Evolutionary conservation across 805 yeast species (phyloP), one percentile per base, ranked within the genome.

Genomic region (Cyberlindnera euphorbiae): DNA sequence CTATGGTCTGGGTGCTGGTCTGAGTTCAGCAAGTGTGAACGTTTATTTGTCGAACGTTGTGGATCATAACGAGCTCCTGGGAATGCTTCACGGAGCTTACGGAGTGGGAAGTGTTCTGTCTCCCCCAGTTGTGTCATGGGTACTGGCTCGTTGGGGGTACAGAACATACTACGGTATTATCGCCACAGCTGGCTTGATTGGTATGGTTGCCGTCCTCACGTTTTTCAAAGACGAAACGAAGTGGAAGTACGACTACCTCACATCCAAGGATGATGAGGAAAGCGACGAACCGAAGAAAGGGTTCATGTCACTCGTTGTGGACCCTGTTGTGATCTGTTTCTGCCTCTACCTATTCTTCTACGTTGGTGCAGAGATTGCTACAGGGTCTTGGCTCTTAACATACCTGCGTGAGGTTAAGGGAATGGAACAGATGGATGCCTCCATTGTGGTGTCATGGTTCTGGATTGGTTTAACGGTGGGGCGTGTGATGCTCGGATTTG

Each of bases 401-500:
- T 82, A 71, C 49, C 58, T 82, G 37, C 62, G 77, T 28, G 71
- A 68, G 18, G 71, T 76, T 34, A 69, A 82, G 39, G 58, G 66
- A n/a, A 77, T 77, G 13, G 60, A 64, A 32, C 62, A 62, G 22
- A 47, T 62, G 1, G 53, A 62, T 13, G 72, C 77, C 52, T 81
- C 87, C 7, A 78, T 74, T 48, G 75, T 79, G 10, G 76, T 82
- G 0, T 71, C 86, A 4, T 80, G 84, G 12, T 81, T 71, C 51
- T 82, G 88, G 88, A 69, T 71, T 17, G 90, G 90, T 0, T 55
- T 82, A 14, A 77, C 88, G 0, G 41, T 70, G 11, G 90, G 90
- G 0, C 62, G 90, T 41, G 56, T 82, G 29, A 43, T 64, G 4
- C 57, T 82, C 7, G 81, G 82, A 1, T 74, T 76, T 50, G 71